These are phyloP conservation scores for Claviceps quebecensis DNA, from an alignment of 2,329 filamentous ascomycete species.

Conservation along the genomic window DNA sequence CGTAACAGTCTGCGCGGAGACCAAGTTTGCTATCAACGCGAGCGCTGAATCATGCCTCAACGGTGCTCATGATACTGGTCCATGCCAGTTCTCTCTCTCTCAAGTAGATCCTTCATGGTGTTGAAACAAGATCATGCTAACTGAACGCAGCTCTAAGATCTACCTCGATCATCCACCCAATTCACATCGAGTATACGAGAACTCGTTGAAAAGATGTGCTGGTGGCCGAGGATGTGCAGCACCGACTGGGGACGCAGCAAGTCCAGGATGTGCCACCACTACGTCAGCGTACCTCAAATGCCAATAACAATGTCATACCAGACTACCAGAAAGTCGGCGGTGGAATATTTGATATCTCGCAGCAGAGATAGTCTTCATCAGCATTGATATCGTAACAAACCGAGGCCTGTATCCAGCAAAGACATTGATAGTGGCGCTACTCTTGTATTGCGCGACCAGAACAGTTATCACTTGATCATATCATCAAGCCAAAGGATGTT, in stretches of 20 bases:
- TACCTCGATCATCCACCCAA: not conserved
- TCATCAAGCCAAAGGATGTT: not conserved
- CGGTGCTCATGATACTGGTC: not conserved
- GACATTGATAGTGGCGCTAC: not conserved
- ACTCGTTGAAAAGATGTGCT: not conserved
- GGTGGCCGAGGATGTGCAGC: not conserved
- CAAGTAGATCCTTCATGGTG: not conserved
- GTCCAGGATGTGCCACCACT: constrained; percentile 1
- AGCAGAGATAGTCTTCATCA: not conserved
- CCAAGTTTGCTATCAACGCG: not conserved
- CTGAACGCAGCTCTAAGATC: not conserved
- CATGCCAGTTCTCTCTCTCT: not conserved
- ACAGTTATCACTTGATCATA: not conserved
- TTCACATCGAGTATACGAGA: not conserved
- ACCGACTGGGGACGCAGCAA: not conserved
- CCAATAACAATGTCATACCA: not conserved
- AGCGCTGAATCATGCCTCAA: not conserved
- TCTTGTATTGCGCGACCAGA: not conserved
- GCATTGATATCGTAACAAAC: not conserved
- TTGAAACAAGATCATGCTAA: not conserved
- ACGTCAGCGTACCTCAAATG: not conserved
- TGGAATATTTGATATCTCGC: not conserved
- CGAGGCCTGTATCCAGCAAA: not conserved
- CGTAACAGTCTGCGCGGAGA: not conserved
- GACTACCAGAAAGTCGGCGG: not conserved